Conservation (phyloP, 306 rosid genomes). For the Vigna nakashimae region DNA sequence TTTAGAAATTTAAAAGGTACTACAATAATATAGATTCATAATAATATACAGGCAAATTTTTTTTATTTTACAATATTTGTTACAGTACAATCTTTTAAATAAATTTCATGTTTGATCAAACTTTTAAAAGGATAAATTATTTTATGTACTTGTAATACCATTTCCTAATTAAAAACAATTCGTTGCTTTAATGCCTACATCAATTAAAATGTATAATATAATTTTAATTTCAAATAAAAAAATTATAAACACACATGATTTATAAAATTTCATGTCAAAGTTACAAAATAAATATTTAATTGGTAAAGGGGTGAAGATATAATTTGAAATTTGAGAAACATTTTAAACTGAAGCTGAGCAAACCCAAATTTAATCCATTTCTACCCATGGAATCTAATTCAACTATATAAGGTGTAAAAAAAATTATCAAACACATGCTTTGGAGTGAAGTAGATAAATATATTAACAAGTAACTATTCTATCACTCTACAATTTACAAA, state of each 20-base stretch:
- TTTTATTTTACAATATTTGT: neutral
- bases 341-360: neutral
- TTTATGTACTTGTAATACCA: neutral
- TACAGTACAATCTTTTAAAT: neutral
- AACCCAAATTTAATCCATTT: neutral
- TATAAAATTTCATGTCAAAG: neutral
- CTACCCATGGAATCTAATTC: neutral
- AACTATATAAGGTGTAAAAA: neutral
- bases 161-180: neutral
- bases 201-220: neutral
- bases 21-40: neutral
- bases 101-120: neutral
- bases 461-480: too few species aligned
- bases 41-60: neutral
- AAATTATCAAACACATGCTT: neutral
- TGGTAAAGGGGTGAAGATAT: neutral
- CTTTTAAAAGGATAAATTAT: neutral
- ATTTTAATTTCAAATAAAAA: neutral
- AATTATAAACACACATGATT: neutral
- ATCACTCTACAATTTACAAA: too few species aligned
- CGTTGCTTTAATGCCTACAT: neutral
- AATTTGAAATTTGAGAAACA: neutral
- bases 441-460: neutral
- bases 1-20: neutral
- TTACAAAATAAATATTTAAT: neutral